Conservation (phyloP, 805 yeast genomes). For the Maudiozyma barnettii region DNA sequence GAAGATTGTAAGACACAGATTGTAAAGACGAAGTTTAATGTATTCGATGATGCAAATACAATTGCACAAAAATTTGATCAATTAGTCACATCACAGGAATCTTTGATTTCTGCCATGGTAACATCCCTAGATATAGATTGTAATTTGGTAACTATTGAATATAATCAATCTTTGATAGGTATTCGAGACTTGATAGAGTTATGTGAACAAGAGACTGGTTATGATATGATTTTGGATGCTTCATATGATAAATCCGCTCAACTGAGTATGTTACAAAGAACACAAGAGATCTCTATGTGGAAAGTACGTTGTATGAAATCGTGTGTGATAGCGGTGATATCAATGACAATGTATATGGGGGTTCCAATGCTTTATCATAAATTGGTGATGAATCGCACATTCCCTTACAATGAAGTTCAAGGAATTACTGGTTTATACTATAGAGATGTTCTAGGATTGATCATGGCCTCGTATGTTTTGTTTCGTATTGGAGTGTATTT, state of each 20-base stretch:
- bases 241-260: constrained; percentile 57
- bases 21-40: neutral
- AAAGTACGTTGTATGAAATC: constrained; percentile 43
- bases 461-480: constrained; percentile 53
- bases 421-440: constrained; percentile 19
- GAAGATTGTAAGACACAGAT: neutral
- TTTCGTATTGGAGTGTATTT: constrained; percentile 59
- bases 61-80: neutral
- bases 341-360: constrained; percentile 41
- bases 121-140: neutral
- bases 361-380: constrained; percentile 33
- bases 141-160: constrained; percentile 29
- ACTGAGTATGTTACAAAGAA: constrained; percentile 54
- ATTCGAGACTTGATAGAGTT: constrained; percentile 50
- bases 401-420: constrained; percentile 21
- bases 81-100: neutral
- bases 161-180: constrained; percentile 45
- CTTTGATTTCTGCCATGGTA: neutral
- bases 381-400: constrained; percentile 24
- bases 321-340: constrained; percentile 52
- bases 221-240: constrained; percentile 40
- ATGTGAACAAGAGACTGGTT: constrained; percentile 40
- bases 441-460: constrained; percentile 49
- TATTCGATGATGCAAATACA: neutral
- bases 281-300: constrained; percentile 71